Base-by-base conservation (phyloP, 2,329 filamentous ascomycete species). In the Pseudopyrenochaeta lycopersici region DNA sequence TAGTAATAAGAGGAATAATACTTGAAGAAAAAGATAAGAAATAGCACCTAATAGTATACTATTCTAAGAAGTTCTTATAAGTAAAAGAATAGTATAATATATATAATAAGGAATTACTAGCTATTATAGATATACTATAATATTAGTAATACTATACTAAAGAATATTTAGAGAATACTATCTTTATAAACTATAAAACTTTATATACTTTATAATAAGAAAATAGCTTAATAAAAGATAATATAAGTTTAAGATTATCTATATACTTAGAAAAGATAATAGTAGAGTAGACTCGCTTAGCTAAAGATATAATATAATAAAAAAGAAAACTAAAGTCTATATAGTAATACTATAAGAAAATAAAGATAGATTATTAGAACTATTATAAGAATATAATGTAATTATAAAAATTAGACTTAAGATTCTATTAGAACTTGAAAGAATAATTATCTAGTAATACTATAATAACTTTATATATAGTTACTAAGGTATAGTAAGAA, bases 191-290 rank as follows among this genome's bases (percentile, higher is more conserved):
- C n/a, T 44, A 48, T 32, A 39, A 46, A 51, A 51, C 32, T 33
- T 46, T 29, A 23, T 18, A 18, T 40, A 45, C 23, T 45, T 51
- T 45, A 45, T 18, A 23, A 51, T 21, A 14, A 46, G 14, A 20
- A 46, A 40, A 27, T 14, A 33, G 14, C 23, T 51, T 21, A 46
- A 51, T 21, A 12, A 33, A 51, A 14, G 27, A 23, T 40, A 46
- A 41, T 46, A 45, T 23, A 51, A 51, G 23, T 51, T 45, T 35
- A 39, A 30, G 31, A 49, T 49, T 38, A 31, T 49, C 1, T 49
- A 49, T 31, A 49, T 21, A 38, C 47, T 46, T 32, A 17, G 33
- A 40, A 46, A 51, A 46, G 31, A 51, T 40, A 51, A 45, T 46
- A 46, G 41, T 2, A 46, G 33, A 46, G 42, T 12, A 10, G n/a